Evolutionary conservation across 2,329 filamentous ascomycete species (phyloP).

Genomic region (Penicillium sp.): DNA sequence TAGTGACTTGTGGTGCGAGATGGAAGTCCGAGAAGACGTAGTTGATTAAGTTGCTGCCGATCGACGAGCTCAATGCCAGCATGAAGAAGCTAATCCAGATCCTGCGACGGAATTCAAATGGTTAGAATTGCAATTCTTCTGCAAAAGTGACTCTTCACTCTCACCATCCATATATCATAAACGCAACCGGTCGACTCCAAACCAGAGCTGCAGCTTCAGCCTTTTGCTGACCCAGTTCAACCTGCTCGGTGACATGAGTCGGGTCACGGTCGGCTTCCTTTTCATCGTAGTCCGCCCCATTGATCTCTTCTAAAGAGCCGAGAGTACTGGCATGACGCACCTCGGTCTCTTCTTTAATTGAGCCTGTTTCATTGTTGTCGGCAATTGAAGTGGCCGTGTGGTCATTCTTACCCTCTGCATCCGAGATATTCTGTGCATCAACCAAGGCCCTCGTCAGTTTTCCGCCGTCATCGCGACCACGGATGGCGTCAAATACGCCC

Average conservation of each 20-base stretch:
- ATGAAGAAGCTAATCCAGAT: conserved; percentile 50
- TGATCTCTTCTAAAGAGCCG: conserved; percentile 2
- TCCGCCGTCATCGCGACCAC: conserved; percentile 15
- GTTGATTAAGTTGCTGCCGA: conserved; percentile 45
- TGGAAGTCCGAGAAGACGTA: conserved; percentile 55
- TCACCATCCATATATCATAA: conserved; percentile 38
- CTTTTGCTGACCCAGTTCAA: conserved; percentile 27
- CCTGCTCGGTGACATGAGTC: conserved; percentile 13
- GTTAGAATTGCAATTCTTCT: neutral
- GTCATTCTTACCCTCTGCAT: conserved; percentile 6
- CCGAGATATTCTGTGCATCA: neutral
- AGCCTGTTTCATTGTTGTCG: neutral
- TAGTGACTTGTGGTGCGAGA: conserved; percentile 50
- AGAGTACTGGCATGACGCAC: neutral
- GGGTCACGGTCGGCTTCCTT: conserved; percentile 17
- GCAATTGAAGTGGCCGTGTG: conserved; percentile 2
- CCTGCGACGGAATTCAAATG: conserved; percentile 20
- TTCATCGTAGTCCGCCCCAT: conserved; percentile 19
- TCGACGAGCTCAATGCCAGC: conserved; percentile 44
- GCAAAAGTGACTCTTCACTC: neutral
- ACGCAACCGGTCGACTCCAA: conserved; percentile 38
- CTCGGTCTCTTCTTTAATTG: neutral
- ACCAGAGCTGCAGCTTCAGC: conserved; percentile 44
- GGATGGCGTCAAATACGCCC: conserved; percentile 13
- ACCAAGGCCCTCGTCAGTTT: conserved; percentile 7